Conservation (phyloP, 2,329 filamentous ascomycete genomes). For the Colletotrichum salicis region DNA sequence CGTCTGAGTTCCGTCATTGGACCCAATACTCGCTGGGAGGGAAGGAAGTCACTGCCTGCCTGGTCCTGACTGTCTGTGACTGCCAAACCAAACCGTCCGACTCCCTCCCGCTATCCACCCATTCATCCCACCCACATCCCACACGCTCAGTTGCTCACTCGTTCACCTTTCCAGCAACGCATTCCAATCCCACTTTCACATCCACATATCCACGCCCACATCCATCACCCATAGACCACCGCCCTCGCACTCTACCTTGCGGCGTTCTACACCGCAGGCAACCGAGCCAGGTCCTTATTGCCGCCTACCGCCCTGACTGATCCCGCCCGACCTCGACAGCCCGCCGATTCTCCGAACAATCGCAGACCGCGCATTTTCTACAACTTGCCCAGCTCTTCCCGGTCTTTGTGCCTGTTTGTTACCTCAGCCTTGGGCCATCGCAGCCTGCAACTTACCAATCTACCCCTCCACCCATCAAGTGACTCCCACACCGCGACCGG, state of each 20-base stretch:
- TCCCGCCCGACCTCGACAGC: not conserved
- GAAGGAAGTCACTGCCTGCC: not conserved
- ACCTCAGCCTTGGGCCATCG: conserved; percentile 23
- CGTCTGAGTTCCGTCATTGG: not conserved
- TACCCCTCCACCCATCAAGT: conserved; percentile 1
- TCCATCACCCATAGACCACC: not conserved
- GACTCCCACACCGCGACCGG: conserved; percentile 12
- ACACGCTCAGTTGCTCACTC: not conserved
- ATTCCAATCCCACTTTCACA: conserved; percentile 2
- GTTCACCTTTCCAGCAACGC: conserved; percentile 3
- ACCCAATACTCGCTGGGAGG: not conserved
- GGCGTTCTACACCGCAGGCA: conserved; percentile 8
- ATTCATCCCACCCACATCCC: not conserved
- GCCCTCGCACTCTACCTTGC: not conserved
- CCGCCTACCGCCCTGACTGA: conserved; percentile 14
- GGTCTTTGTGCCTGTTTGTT: not conserved
- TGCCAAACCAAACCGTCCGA: conserved; percentile 6
- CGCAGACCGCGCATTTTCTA: not conserved
- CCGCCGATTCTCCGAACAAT: not conserved
- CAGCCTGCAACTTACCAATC: conserved; percentile 6
- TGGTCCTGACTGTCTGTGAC: not conserved
- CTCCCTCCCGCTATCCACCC: conserved; percentile 8
- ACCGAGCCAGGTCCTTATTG: conserved; percentile 3
- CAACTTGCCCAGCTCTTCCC: not conserved
- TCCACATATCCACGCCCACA: not conserved